Percentiles rank a stretch among this genome's conserved stretches.
Evolutionary conservation across 768 basidiomycete species (phyloP).

Genomic region (Termitomyces sp.): DNA sequence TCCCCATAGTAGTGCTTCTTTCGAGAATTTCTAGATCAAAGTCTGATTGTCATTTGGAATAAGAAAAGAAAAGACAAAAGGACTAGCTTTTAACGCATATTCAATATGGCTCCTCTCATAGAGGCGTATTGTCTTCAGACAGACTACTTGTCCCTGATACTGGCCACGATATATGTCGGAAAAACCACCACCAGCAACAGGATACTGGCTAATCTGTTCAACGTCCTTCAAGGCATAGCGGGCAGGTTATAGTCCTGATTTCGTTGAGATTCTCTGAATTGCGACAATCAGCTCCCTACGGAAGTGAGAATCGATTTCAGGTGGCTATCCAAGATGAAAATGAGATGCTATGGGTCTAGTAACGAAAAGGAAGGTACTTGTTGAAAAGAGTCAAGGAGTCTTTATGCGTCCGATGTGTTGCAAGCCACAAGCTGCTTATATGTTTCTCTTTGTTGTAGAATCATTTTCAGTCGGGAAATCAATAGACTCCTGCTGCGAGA

Average conservation of each 20-base stretch:
- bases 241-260: background rate
- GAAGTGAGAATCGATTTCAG: background rate
- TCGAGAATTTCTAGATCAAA: background rate
- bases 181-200: background rate
- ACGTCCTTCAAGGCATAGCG: background rate
- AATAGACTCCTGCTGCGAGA: background rate
- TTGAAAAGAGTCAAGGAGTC: background rate
- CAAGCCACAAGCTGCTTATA: background rate
- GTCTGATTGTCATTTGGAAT: too few relatives aligned
- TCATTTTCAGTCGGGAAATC: background rate
- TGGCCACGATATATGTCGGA: background rate
- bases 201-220: background rate
- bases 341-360: background rate
- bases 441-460: background rate
- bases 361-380: background rate
- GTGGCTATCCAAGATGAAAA: background rate
- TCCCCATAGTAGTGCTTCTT: background rate
- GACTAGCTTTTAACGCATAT: background rate
- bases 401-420: background rate
- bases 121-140: background rate
- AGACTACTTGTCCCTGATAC: background rate
- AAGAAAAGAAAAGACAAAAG: too few relatives aligned
- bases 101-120: background rate
- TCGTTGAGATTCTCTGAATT: background rate
- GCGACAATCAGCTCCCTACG: background rate